Percentiles rank a stretch among this genome's conserved stretches.
These are phyloP conservation scores for Inga leiocalycina DNA, from an alignment of 306 rosid genomes.

Conservation along the genomic window DNA sequence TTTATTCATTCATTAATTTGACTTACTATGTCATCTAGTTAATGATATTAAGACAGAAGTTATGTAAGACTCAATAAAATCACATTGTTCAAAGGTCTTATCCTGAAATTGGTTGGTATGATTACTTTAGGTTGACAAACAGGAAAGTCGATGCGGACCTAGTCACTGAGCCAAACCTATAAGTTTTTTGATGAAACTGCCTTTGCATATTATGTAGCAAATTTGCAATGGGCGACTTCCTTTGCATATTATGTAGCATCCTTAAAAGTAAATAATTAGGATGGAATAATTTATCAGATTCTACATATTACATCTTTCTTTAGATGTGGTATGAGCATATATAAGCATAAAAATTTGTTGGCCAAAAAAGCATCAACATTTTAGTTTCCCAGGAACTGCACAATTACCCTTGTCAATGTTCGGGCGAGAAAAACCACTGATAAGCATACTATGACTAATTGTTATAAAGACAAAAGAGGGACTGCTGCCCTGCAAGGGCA, in stretches of 20 bases:
- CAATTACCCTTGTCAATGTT: constrained; percentile 20
- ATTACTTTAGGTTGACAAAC: neutral
- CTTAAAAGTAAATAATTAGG: too few species aligned
- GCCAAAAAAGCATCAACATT: constrained; percentile 8
- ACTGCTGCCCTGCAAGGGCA: neutral
- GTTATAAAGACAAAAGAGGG: constrained; percentile 12
- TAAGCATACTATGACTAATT: neutral
- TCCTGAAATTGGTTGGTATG: neutral
- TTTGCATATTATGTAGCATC: neutral
- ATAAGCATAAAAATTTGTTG: neutral
- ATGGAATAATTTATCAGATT: neutral
- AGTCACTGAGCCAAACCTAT: neutral
- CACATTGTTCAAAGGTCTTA: neutral
- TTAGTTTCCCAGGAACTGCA: constrained; percentile 30
- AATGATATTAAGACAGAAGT: neutral
- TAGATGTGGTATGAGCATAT: neutral
- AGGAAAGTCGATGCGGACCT: neutral
- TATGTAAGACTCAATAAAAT: neutral
- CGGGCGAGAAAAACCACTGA: constrained; percentile 17
- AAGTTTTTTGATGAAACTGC: neutral
- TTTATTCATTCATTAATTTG: constrained; percentile 4
- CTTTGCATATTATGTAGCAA: neutral
- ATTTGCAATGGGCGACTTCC: neutral
- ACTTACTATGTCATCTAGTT: neutral
- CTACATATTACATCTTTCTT: neutral